Evolutionary conservation across 768 basidiomycete species (phyloP), one percentile per base, ranked within the genome.

Genomic region (Mrakia frigida): DNA sequence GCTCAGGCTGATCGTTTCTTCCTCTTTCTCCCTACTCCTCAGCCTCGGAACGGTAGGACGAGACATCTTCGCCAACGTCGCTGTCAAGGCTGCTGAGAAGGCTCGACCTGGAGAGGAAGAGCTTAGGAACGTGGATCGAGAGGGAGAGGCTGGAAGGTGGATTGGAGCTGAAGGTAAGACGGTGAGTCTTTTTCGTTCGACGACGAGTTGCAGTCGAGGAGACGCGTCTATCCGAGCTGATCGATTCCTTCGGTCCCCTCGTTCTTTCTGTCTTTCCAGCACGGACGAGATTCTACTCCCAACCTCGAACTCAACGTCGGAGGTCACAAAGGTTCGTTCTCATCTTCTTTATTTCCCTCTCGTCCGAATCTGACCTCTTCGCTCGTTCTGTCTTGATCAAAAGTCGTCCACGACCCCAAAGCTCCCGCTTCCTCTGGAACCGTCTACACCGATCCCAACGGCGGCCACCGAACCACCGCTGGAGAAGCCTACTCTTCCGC

Each of bases 61-160:
- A 1, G 56, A 56, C 4, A 56, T 97, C 73, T 88, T 96, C 78
- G 88, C 92, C 6, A 89, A 88, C 53, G 88, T 87, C 31, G 90
- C 91, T 0, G 82, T 86, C 80, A 91, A 93, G 81, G 90, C 88
- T 16, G 91, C 92, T 10, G 87, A 88, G 41, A 83, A 82, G 72
- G 85, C 93, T 41, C 88, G 90, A 4, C 96, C 96, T 0, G 80
- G 84, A 70, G 82, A 89, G 35, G 89, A 91, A 61, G 82, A 85
- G 25, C 71, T 75, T 33, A 71, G 74, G 18, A 82, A 83, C 9
- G 88, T 92, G 50, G 89, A 95, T 83, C 86, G 91, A 65, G 81
- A 90, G 56, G 92, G 88, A 0, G 88, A 91, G 0, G 82, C 86
- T 25, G 88, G 90, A 81, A 85, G 90, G 79, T 94, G 91, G 81